These are phyloP conservation scores for Pseudonitzschia pungens DNA, from an alignment of 108 stramenopile species.

Conservation along the genomic window DNA sequence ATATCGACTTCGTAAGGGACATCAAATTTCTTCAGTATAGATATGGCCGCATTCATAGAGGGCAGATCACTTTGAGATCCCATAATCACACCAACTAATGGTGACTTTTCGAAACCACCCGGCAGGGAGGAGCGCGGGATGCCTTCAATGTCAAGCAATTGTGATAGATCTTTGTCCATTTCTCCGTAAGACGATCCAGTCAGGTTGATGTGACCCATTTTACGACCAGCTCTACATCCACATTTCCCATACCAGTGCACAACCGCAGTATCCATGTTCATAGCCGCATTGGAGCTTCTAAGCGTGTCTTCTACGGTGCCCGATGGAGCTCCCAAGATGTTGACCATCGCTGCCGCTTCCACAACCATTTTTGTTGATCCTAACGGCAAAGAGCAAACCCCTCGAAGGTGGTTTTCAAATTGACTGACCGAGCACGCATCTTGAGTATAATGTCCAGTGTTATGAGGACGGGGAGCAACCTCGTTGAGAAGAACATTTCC, in stretches of 20 bases:
- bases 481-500: constrained; percentile 92
- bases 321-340: constrained; percentile 79
- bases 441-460: constrained; percentile 99
- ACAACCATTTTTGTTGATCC: constrained; percentile 84
- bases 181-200: constrained; percentile 83
- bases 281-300: constrained; percentile 77
- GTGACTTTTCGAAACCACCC: constrained; percentile 47
- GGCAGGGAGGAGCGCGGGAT: constrained; percentile 66
- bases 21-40: constrained; percentile 85
- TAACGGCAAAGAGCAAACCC: constrained; percentile 90
- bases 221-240: constrained; percentile 86
- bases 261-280: constrained; percentile 77
- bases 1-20: constrained; percentile 96
- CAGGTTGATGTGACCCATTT: constrained; percentile 98
- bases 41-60: constrained; percentile 92
- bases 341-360: constrained; percentile 89
- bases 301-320: constrained; percentile 75
- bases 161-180: constrained; percentile 51
- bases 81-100: constrained; percentile 97
- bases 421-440: constrained; percentile 95
- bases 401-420: constrained; percentile 98
- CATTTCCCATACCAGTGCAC: constrained; percentile 98
- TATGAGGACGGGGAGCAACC: constrained; percentile 97
- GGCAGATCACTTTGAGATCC: constrained; percentile 97
- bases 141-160: constrained; percentile 62